Conservation (phyloP, 495 filamentous ascomycete genomes). For the Podospora bellae-mahoneyi region DNA sequence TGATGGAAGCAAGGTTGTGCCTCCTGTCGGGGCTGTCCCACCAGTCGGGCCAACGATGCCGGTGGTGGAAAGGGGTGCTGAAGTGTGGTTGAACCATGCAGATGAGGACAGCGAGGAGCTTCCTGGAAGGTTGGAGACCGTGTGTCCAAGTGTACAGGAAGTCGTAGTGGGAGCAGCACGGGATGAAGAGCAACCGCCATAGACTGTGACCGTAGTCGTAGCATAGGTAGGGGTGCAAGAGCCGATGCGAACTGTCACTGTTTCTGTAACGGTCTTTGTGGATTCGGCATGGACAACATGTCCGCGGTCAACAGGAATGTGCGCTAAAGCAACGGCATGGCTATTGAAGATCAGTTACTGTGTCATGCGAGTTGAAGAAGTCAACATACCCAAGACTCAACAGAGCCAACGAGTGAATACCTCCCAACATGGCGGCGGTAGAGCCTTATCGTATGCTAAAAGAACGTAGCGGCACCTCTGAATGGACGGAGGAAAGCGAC, state of each 20-base stretch:
- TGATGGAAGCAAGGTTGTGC: background rate
- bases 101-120: background rate
- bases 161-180: background rate
- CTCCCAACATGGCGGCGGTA: constrained; percentile 10
- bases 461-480: background rate
- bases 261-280: constrained; percentile 11
- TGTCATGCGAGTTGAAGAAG: background rate
- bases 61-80: background rate
- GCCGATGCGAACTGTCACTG: constrained; percentile 8
- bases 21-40: constrained; percentile 5
- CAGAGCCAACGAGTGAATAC: constrained; percentile 11
- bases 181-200: constrained; percentile 2
- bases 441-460: background rate
- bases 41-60: constrained; percentile 2
- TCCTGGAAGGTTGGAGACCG: background rate
- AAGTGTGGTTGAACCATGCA: constrained; percentile 16
- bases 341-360: background rate
- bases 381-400: constrained; percentile 17
- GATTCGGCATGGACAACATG: background rate
- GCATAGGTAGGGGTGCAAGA: constrained; percentile 1
- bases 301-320: background rate
- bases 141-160: constrained; percentile 2
- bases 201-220: constrained; percentile 16
- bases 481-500: background rate
- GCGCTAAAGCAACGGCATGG: background rate